Conservation (phyloP, 75 land plant genomes). For the Isoetes taiwanensis region DNA sequence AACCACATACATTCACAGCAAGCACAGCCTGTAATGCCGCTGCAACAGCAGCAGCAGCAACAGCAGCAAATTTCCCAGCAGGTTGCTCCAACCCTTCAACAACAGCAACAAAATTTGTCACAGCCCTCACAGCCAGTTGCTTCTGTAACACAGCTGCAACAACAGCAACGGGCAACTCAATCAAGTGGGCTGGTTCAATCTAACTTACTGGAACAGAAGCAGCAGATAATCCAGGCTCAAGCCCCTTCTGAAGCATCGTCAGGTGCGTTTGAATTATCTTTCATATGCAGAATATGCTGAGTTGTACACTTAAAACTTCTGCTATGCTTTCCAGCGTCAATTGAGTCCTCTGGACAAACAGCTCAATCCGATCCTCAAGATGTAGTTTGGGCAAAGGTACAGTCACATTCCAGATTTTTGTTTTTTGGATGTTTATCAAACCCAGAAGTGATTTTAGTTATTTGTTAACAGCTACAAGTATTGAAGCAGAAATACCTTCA, state of each 20-base stretch:
- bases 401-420: not conserved
- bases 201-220: no score
- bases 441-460: not conserved
- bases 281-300: no score
- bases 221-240: no score
- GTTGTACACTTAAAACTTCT: not conserved
- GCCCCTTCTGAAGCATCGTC: not conserved
- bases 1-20: conserved; percentile 2
- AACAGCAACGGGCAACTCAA: no score
- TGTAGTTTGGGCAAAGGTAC: conserved; percentile 21
- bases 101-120: no score
- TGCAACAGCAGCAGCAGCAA: conserved; percentile 15
- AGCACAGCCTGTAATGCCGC: conserved; percentile 8
- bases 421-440: not conserved
- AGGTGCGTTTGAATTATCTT: not conserved
- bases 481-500: conserved; percentile 28
- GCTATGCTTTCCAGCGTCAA: conserved; percentile 16
- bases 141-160: no score
- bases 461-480: conserved; percentile 23
- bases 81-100: no score
- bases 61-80: not conserved
- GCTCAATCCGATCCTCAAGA: conserved; percentile 15
- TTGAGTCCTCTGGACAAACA: conserved; percentile 24
- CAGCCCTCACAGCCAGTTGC: no score
- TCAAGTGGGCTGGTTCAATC: no score